Evolutionary conservation across 2,329 filamentous ascomycete genomes (phyloP).

Genomic region (Phialophora tarda): DNA sequence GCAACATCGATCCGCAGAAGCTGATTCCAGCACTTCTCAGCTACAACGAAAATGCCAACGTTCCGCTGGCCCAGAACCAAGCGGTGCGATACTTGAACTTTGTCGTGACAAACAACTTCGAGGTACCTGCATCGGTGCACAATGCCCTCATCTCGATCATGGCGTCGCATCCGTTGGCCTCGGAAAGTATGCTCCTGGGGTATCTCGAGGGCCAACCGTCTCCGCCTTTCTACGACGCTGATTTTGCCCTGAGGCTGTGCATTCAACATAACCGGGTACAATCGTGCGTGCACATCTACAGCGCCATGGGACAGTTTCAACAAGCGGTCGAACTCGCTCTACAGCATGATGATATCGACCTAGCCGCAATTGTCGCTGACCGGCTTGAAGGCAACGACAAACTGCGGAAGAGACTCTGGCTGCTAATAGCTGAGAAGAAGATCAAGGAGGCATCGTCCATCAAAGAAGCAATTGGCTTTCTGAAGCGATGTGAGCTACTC

Average conservation of each 20-base stretch:
- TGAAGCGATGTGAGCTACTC: slow-evolving; percentile 87
- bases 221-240: slow-evolving; percentile 84
- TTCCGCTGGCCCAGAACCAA: slow-evolving; percentile 77
- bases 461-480: slow-evolving; percentile 90
- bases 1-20: slow-evolving; percentile 80
- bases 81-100: slow-evolving; percentile 92
- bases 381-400: slow-evolving; percentile 70
- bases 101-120: slow-evolving; percentile 81
- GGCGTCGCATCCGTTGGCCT: slow-evolving; percentile 79
- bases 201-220: slow-evolving; percentile 93
- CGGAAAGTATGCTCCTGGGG: slow-evolving; percentile 82
- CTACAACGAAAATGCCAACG: slow-evolving; percentile 77
- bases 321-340: slow-evolving; percentile 86
- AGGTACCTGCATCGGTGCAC: slow-evolving; percentile 83
- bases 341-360: slow-evolving; percentile 85
- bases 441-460: slow-evolving; percentile 83
- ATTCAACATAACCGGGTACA: slow-evolving; percentile 93
- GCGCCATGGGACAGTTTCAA: slow-evolving; percentile 90
- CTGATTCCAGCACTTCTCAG: slow-evolving; percentile 92
- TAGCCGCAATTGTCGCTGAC: slow-evolving; percentile 88
- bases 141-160: slow-evolving; percentile 97
- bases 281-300: slow-evolving; percentile 96
- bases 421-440: slow-evolving; percentile 91
- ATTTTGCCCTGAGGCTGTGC: slow-evolving; percentile 93
- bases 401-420: slow-evolving; percentile 91